Conservation (phyloP, 768 basidiomycete species). For the Multifurca ochricompacta region DNA sequence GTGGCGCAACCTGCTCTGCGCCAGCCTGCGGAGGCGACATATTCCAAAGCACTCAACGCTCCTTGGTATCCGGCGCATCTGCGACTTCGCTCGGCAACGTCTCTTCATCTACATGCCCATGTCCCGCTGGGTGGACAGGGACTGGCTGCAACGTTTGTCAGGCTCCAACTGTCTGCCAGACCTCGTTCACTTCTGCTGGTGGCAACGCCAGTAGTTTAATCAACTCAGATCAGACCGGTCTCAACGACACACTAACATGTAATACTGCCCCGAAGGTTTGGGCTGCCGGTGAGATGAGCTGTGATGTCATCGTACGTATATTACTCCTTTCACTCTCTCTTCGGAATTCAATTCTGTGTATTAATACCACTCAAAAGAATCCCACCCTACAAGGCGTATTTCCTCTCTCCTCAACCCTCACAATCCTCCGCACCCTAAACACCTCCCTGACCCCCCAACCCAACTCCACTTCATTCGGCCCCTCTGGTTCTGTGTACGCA, state of each 20-base stretch:
- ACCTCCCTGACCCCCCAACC: constrained; percentile 61
- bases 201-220: constrained; percentile 24
- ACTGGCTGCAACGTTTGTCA: constrained; percentile 76
- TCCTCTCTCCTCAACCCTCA: constrained; percentile 63
- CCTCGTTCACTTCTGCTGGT: constrained; percentile 42
- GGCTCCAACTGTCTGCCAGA: constrained; percentile 57
- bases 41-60: constrained; percentile 59
- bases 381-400: constrained; percentile 75
- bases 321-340: neutral
- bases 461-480: constrained; percentile 51
- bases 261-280: constrained; percentile 63
- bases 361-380: constrained; percentile 56
- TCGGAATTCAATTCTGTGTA: neutral
- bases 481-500: constrained; percentile 45
- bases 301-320: constrained; percentile 56
- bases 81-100: constrained; percentile 50
- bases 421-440: constrained; percentile 71
- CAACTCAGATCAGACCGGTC: constrained; percentile 27
- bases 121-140: constrained; percentile 70
- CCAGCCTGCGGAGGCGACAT: constrained; percentile 77
- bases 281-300: constrained; percentile 78
- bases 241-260: constrained; percentile 68
- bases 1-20: constrained; percentile 58
- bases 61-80: constrained; percentile 35
- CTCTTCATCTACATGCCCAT: constrained; percentile 58